phyloP scores from a whole-genome alignment of 129 eudicot species.

The Sambucus nigra region DNA sequence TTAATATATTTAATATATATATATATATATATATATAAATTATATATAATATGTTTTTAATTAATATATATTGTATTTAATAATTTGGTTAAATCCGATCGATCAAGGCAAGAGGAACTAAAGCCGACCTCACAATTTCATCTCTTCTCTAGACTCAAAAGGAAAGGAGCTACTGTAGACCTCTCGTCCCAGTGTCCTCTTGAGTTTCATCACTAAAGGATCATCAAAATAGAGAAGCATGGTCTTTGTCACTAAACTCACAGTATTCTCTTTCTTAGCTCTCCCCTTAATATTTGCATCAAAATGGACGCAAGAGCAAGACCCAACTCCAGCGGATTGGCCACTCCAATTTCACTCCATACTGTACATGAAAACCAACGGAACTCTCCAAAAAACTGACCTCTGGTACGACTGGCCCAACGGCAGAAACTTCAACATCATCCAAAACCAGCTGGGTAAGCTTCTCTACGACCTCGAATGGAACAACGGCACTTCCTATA shows the following conservation, averaged over 20 bases:
- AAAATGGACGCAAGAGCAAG: not conserved
- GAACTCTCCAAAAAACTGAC: constrained; percentile 20
- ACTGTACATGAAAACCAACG: constrained; percentile 23
- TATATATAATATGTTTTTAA: too few species aligned
- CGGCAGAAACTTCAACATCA: constrained; percentile 47
- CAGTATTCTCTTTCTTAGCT: not conserved
- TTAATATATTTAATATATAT: too few species aligned
- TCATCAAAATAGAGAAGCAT: constrained; percentile 1
- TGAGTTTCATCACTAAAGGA: too few species aligned
- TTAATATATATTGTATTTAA: too few species aligned
- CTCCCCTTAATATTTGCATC: constrained; percentile 5
- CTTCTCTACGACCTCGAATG: constrained; percentile 41
- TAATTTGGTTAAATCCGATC: too few species aligned
- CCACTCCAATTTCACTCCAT: constrained; percentile 41
- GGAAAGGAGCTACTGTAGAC: too few species aligned
- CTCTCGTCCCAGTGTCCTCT: too few species aligned
- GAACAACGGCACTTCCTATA: constrained; percentile 40
- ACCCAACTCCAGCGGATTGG: constrained; percentile 26
- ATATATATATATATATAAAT: too few species aligned
- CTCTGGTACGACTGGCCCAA: constrained; percentile 52
- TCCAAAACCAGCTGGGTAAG: constrained; percentile 33
- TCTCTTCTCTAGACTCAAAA: not conserved
- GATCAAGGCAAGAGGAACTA: too few species aligned
- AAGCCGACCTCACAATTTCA: not conserved
- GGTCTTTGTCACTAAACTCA: not conserved